phyloP scores from a whole-genome alignment of 2,329 filamentous ascomycete genomes.

The Hymenoscyphus scutula region DNA sequence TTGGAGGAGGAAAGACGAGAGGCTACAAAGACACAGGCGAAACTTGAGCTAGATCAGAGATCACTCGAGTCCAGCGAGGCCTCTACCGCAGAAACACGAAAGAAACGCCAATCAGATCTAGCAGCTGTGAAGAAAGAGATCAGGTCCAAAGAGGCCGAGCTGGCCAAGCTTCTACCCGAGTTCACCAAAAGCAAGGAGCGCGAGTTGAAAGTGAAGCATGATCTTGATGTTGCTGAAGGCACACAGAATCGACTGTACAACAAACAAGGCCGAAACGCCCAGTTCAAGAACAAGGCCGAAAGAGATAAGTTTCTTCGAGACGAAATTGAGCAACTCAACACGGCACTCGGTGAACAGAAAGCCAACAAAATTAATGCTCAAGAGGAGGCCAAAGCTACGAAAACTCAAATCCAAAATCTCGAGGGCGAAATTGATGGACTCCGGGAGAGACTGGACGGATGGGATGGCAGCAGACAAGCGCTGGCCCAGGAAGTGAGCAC shows the following conservation, averaged over 20 bases:
- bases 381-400: conserved; percentile 74
- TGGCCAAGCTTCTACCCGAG: conserved; percentile 71
- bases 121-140: conserved; percentile 73
- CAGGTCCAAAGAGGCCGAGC: conserved; percentile 69
- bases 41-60: conserved; percentile 82
- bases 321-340: conserved; percentile 77
- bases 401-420: conserved; percentile 67
- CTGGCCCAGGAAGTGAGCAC: conserved; percentile 72
- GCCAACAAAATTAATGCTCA: conserved; percentile 80
- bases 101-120: conserved; percentile 69
- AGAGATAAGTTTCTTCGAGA: conserved; percentile 78
- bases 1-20: conserved; percentile 88
- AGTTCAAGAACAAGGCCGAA: conserved; percentile 85
- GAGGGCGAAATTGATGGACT: conserved; percentile 71
- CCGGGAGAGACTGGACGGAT: conserved; percentile 72
- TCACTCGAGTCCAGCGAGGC: conserved; percentile 79
- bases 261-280: conserved; percentile 85
- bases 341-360: conserved; percentile 74
- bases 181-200: conserved; percentile 71
- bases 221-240: conserved; percentile 74
- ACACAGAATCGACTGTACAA: conserved; percentile 77
- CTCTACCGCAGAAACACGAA: conserved; percentile 69
- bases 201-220: conserved; percentile 67
- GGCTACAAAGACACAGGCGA: conserved; percentile 73
- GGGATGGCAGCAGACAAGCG: conserved; percentile 69